These are phyloP conservation scores for Rhizophora apiculata DNA, from an alignment of 345 rosid species.

Conservation along the genomic window DNA sequence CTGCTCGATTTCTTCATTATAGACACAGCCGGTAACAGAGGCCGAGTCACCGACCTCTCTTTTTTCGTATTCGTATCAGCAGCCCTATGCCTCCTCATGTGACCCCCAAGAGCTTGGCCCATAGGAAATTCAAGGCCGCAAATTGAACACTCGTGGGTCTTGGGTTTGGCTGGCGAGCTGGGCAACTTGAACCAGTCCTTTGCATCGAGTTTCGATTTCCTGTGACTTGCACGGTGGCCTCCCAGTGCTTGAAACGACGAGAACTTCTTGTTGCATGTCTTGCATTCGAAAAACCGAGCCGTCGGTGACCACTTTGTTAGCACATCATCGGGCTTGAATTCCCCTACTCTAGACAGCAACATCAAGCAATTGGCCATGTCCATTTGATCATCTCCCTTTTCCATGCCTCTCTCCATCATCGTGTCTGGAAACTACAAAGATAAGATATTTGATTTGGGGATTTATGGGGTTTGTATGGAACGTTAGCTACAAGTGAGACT, in stretches of 20 bases:
- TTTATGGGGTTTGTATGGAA: neutral
- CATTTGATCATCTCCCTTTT: conserved; percentile 15
- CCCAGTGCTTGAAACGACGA: conserved; percentile 87
- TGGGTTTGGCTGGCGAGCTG: conserved; percentile 45
- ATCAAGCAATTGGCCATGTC: conserved; percentile 62
- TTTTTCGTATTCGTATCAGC: neutral
- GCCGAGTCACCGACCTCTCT: conserved; percentile 26
- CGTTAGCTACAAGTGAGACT: neutral
- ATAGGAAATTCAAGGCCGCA: conserved; percentile 77
- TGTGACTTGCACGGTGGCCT: conserved; percentile 92
- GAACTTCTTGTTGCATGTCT: conserved; percentile 76
- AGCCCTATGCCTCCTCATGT: conserved; percentile 81
- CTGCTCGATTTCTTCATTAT: conserved; percentile 62
- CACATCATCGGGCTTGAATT: neutral
- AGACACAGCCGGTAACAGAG: conserved; percentile 29
- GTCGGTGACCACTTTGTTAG: neutral
- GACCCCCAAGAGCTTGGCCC: conserved; percentile 96
- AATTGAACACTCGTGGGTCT: conserved; percentile 75
- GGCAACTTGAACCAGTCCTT: conserved; percentile 17
- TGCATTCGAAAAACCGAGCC: conserved; percentile 60
- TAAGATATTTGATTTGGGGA: neutral
- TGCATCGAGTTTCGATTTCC: conserved; percentile 41
- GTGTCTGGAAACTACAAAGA: too few relatives aligned
- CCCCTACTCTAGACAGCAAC: conserved; percentile 60
- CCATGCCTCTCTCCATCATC: conserved; percentile 49